phyloP scores from a whole-genome alignment of 2,329 filamentous ascomycete genomes.

The Ophiostoma angusticollis region DNA sequence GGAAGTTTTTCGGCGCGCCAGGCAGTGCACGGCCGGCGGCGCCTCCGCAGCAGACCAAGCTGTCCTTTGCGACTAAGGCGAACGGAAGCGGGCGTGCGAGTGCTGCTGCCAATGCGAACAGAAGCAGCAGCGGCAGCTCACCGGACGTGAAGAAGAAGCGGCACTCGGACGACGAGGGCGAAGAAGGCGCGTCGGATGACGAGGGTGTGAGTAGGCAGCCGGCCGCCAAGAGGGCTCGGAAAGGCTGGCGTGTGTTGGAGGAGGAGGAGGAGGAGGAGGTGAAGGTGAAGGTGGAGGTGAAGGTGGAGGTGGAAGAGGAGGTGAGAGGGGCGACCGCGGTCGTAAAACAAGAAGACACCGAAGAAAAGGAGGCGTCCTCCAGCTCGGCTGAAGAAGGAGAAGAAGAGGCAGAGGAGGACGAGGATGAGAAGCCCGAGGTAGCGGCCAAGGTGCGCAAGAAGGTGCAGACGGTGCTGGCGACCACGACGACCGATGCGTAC shows the following conservation, averaged over 20 bases:
- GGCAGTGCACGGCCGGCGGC: conserved; percentile 39
- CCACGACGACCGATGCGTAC: conserved; percentile 68
- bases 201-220: conserved; percentile 43
- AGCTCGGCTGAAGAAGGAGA: conserved; percentile 33
- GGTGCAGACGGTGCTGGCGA: conserved; percentile 69
- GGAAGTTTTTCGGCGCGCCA: conserved; percentile 71
- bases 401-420: conserved; percentile 34
- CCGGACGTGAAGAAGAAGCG: conserved; percentile 23
- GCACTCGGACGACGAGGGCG: conserved; percentile 6
- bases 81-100: too few relatives aligned
- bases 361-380: conserved; percentile 27
- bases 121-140: conserved; percentile 13
- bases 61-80: conserved; percentile 52
- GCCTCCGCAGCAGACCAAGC: conserved; percentile 61
- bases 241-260: conserved; percentile 33
- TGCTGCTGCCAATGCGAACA: background rate
- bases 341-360: conserved; percentile 32
- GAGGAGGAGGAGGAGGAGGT: conserved; percentile 34
- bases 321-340: conserved; percentile 30
- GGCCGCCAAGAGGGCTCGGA: conserved; percentile 43
- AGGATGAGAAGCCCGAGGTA: conserved; percentile 53
- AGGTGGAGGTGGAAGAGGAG: background rate
- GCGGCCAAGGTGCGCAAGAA: conserved; percentile 67
- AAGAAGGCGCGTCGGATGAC: conserved; percentile 22
- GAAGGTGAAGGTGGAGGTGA: background rate